Evolutionary conservation across 345 rosid species (phyloP).

Genomic region (Murraya paniculata): DNA sequence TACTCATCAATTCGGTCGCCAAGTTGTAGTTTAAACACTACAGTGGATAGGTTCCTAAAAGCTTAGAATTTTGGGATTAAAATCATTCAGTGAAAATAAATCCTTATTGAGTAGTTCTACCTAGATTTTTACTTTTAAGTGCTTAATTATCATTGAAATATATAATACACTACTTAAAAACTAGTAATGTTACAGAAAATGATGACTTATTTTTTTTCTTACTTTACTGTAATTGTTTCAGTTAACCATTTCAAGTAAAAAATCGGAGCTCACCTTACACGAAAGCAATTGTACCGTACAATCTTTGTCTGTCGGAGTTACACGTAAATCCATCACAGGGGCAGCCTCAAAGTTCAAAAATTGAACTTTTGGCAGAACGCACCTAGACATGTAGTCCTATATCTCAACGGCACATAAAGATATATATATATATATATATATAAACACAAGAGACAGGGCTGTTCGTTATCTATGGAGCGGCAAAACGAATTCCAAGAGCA

Average conservation of each 20-base stretch:
- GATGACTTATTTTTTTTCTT: not conserved
- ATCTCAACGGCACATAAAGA: not conserved
- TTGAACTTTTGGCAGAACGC: slow-evolving; percentile 58
- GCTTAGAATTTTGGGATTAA: not conserved
- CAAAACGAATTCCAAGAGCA: not conserved
- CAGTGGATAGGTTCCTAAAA: not conserved
- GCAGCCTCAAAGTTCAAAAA: slow-evolving; percentile 70
- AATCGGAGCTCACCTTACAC: slow-evolving; percentile 62
- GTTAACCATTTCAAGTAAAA: not conserved
- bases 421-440: not conserved
- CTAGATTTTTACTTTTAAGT: not conserved
- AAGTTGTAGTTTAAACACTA: not conserved
- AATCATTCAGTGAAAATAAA: not conserved
- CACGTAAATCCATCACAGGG: slow-evolving; percentile 68
- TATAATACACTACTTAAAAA: not conserved
- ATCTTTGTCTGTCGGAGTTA: slow-evolving; percentile 51
- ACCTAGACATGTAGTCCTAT: slow-evolving; percentile 37
- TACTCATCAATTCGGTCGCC: not conserved
- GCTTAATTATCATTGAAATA: not conserved
- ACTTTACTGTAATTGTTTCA: not conserved
- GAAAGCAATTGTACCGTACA: slow-evolving; percentile 77
- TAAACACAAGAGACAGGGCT: not conserved
- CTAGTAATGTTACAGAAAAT: not conserved
- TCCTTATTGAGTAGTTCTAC: not conserved
- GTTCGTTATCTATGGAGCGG: not conserved